Evolutionary conservation across 805 yeast species (phyloP).

Genomic region (Starmerella tilneyi): DNA sequence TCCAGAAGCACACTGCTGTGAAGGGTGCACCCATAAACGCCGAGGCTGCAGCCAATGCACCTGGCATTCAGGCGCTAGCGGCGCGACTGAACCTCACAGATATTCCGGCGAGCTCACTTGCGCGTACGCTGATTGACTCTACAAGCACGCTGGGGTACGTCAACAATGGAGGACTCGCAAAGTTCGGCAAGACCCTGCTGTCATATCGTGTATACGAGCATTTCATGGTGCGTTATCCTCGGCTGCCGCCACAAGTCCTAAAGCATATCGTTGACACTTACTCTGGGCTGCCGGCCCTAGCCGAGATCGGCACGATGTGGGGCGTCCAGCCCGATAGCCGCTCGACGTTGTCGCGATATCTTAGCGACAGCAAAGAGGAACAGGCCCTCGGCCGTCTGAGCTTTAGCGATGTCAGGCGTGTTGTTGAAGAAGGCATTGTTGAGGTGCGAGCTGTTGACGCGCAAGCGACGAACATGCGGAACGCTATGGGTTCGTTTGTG

Average conservation of each 20-base stretch:
- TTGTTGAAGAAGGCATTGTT: conserved; percentile 31
- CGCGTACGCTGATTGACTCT: conserved; percentile 65
- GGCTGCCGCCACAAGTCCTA: conserved; percentile 73
- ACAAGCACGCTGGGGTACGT: conserved; percentile 40
- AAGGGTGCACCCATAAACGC: conserved; percentile 36
- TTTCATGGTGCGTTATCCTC: conserved; percentile 67
- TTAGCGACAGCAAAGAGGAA: conserved; percentile 58
- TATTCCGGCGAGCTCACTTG: conserved; percentile 56
- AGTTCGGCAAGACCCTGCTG: conserved; percentile 72
- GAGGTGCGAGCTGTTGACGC: conserved; percentile 27
- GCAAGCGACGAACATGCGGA: conserved; percentile 34
- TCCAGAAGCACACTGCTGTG: conserved; percentile 21
- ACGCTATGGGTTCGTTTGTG: conserved; percentile 54
- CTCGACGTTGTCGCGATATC: conserved; percentile 52
- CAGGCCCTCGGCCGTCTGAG: conserved; percentile 48
- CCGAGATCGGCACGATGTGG: conserved; percentile 64
- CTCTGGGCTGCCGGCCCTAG: conserved; percentile 55
- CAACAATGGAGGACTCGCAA: conserved; percentile 67
- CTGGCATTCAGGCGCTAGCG: conserved; percentile 70
- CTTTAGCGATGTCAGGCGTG: conserved; percentile 19
- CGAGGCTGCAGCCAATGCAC: conserved; percentile 47
- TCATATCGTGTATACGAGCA: conserved; percentile 67
- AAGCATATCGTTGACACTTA: conserved; percentile 67
- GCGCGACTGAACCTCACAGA: conserved; percentile 50
- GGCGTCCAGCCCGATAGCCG: conserved; percentile 74